phyloP scores from a whole-genome alignment of 2,329 filamentous ascomycete genomes.

The Dothideomycetes sp. region DNA sequence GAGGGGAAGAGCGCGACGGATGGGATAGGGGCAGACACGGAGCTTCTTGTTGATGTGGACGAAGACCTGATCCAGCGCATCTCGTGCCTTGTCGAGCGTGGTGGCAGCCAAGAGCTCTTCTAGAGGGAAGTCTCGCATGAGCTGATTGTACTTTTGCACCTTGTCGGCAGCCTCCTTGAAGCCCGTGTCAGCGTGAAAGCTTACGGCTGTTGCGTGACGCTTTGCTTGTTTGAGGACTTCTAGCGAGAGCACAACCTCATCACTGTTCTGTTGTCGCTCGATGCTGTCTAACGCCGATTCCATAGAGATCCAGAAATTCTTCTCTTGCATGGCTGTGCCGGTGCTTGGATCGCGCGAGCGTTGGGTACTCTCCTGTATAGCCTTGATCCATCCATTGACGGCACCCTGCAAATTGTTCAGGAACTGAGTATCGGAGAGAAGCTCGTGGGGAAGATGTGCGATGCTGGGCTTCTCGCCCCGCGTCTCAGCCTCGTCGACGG shows the following conservation, averaged over 20 bases:
- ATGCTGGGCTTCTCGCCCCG: slow-evolving; percentile 59
- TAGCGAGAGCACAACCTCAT: slow-evolving; percentile 81
- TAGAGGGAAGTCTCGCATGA: slow-evolving; percentile 96
- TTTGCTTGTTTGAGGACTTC: slow-evolving; percentile 96
- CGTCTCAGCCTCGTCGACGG: slow-evolving; percentile 62
- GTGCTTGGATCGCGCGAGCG: slow-evolving; percentile 73
- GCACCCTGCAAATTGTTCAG: slow-evolving; percentile 88
- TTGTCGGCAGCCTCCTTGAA: slow-evolving; percentile 91
- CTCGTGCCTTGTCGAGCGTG: slow-evolving; percentile 75
- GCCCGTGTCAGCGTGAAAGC: slow-evolving; percentile 91
- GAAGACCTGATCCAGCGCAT: slow-evolving; percentile 84
- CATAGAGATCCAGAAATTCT: slow-evolving; percentile 99
- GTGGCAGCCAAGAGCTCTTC: slow-evolving; percentile 91
- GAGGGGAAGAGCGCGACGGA: slow-evolving; percentile 80
- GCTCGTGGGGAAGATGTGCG: slow-evolving; percentile 61
- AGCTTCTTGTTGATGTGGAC: slow-evolving; percentile 95
- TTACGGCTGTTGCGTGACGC: slow-evolving; percentile 93
- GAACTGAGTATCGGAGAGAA: slow-evolving; percentile 83
- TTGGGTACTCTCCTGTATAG: slow-evolving; percentile 92
- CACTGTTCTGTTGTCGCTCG: slow-evolving; percentile 74
- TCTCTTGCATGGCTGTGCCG: slow-evolving; percentile 85
- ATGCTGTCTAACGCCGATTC: slow-evolving; percentile 87
- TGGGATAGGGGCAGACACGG: slow-evolving; percentile 89
- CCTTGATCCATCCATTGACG: slow-evolving; percentile 97
- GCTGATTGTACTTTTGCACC: slow-evolving; percentile 96